Percentiles rank a stretch among this genome's conserved stretches.
Evolutionary conservation across 73 alveolate species (phyloP).

Genomic region (Paramecium primaurelia): DNA sequence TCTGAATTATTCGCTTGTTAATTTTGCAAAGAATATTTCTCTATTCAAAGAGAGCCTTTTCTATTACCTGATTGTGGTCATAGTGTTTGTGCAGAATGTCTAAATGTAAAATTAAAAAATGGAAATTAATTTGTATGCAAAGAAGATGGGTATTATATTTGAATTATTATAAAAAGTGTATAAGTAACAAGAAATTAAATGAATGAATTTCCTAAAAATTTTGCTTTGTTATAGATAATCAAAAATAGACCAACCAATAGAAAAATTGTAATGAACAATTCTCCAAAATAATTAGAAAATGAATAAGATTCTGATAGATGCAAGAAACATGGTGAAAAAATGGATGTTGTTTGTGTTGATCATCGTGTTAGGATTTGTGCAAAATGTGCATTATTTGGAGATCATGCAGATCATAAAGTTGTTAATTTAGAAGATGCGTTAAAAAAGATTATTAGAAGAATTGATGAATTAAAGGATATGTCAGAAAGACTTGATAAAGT

Average conservation of each 20-base stretch:
- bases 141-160: slow-evolving; percentile 32
- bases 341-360: slow-evolving; percentile 85
- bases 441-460: slow-evolving; percentile 71
- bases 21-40: slow-evolving; percentile 15
- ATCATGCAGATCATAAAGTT: slow-evolving; percentile 81
- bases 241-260: neutral
- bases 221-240: neutral
- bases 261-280: neutral
- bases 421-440: slow-evolving; percentile 76
- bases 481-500: slow-evolving; percentile 65
- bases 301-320: slow-evolving; percentile 35
- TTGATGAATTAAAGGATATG: slow-evolving; percentile 71
- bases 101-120: neutral
- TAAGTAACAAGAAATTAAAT: neutral
- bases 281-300: neutral
- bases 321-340: slow-evolving; percentile 51
- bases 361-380: slow-evolving; percentile 80
- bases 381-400: slow-evolving; percentile 87
- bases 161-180: neutral
- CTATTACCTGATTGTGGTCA: slow-evolving; percentile 67
- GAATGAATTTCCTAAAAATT: slow-evolving; percentile 6
- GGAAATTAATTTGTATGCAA: neutral
- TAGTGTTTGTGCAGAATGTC: slow-evolving; percentile 53
- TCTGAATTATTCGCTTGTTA: slow-evolving; percentile 36
- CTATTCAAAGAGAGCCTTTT: slow-evolving; percentile 31